phyloP scores from a whole-genome alignment of 2,329 filamentous ascomycete species.

The Beauveria bassiana region DNA sequence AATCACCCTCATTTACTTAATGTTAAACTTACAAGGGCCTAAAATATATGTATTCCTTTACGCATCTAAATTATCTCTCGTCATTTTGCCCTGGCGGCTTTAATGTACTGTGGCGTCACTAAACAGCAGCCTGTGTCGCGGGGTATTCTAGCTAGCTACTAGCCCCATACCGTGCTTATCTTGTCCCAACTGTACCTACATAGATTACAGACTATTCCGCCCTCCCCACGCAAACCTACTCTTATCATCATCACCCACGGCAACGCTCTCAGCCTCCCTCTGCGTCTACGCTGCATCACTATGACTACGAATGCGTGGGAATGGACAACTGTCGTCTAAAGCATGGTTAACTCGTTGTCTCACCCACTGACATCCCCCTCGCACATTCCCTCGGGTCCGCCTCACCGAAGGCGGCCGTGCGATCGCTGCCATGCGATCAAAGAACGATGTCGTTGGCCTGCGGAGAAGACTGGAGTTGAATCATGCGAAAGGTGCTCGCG shows the following conservation, averaged over 20 bases:
- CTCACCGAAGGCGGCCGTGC: neutral
- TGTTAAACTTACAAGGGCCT: too few relatives aligned
- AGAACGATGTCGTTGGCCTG: conserved; percentile 7
- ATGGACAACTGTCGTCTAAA: neutral
- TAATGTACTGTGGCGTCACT: too few relatives aligned
- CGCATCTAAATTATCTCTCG: too few relatives aligned
- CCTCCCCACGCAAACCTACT: neutral
- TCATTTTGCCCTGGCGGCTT: too few relatives aligned
- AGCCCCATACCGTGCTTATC: too few relatives aligned
- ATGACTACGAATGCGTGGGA: neutral
- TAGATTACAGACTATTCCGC: neutral
- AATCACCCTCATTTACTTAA: too few relatives aligned
- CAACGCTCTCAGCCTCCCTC: neutral
- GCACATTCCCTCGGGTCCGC: neutral
- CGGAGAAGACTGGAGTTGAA: neutral
- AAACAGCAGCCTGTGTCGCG: too few relatives aligned
- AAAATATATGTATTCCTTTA: too few relatives aligned
- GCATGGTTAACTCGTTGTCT: neutral
- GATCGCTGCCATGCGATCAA: conserved; percentile 12
- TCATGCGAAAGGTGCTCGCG: conserved; percentile 8
- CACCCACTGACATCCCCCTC: neutral
- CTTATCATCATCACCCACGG: neutral
- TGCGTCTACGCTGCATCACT: neutral
- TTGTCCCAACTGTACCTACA: too few relatives aligned
- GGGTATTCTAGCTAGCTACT: too few relatives aligned